Base-by-base conservation (phyloP, 2,329 filamentous ascomycete species). In the Trichoderma koningii region DNA sequence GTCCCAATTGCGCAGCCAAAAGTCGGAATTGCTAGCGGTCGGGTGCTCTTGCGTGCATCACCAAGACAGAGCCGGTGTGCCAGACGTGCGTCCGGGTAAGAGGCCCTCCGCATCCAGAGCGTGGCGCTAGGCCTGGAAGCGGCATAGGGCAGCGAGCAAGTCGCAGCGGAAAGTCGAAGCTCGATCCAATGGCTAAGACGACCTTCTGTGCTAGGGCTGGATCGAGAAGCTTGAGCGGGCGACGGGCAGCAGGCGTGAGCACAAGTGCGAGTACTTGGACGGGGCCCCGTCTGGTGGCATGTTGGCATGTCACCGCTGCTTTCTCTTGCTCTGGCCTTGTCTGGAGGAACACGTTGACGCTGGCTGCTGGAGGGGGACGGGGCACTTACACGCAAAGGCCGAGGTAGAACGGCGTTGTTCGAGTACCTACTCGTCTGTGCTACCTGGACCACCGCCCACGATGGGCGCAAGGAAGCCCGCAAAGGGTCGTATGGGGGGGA, bases 61-160 rank as follows among this genome's bases (percentile, higher is more conserved):
- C 30, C 30, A 45, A 56, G 47, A 42, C 17, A 21, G 7, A 52
- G 34, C 57, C 34, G 48, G 57, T 61, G 47, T 61, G 48, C 47
- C 57, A 41, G 19, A 61, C 34, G 57, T 44, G 57, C 57, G 44
- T 38, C 57, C 57, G 57, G 57, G 57, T 61, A 61, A 61, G 57
- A 61, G 30, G 38, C 34, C 7, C 17, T 50, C n/a, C 57, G 57
- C 57, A 52, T 61, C 57, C 57, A 61, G 47, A 52, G 57, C 47
- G 57, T 28, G 57, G 34, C 57, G 57, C 57, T 61, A 61, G 34
- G 57, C 45, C 45, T 50, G 15, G 56, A 60, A 28, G 17, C 45
- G 56, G 56, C 30, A 50, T 50, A 50, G 38, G 41, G 41, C 53
- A 30, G 45, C 21, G 45, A 50, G n/a, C 56, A 60, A 28, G 41